These are phyloP conservation scores for Pyrus pyrifolia DNA, from an alignment of 306 rosid genomes.

Conservation along the genomic window DNA sequence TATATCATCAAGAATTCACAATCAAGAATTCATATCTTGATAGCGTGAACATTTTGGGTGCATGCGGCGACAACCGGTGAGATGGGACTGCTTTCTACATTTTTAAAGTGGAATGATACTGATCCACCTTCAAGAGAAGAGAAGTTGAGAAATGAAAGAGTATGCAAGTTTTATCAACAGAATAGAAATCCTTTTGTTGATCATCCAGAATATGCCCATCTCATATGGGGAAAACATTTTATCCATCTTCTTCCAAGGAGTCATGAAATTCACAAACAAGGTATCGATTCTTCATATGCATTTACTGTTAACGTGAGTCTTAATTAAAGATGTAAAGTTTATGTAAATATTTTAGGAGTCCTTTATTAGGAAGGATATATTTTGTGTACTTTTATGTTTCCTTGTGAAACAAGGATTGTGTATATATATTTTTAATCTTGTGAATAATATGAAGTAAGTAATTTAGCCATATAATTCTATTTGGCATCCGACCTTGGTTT, in stretches of 20 bases:
- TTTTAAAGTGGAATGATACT: conserved; percentile 55
- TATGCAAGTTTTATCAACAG: conserved; percentile 66
- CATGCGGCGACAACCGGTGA: conserved; percentile 23
- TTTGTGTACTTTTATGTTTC: no score
- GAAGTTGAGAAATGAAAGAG: conserved; percentile 65
- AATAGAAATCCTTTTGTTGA: conserved; percentile 74
- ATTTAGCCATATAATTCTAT: no score
- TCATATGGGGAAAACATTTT: conserved; percentile 35
- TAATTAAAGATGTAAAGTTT: no score
- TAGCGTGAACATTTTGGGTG: background rate
- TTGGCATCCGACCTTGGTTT: no score
- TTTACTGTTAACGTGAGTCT: background rate
- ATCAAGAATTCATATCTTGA: background rate
- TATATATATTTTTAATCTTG: no score
- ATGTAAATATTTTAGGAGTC: no score
- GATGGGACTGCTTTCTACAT: conserved; percentile 66
- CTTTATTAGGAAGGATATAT: no score
- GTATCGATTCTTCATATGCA: background rate
- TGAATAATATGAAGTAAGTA: no score
- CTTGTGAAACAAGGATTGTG: no score
- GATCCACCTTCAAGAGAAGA: conserved; percentile 84
- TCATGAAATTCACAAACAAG: background rate
- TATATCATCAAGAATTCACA: background rate
- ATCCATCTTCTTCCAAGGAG: background rate
- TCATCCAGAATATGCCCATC: conserved; percentile 55